Percentiles rank a stretch among this genome's conserved stretches.
These are phyloP conservation scores for Rehmannia glutinosa DNA, from an alignment of 257 asterid genomes.

Conservation along the genomic window DNA sequence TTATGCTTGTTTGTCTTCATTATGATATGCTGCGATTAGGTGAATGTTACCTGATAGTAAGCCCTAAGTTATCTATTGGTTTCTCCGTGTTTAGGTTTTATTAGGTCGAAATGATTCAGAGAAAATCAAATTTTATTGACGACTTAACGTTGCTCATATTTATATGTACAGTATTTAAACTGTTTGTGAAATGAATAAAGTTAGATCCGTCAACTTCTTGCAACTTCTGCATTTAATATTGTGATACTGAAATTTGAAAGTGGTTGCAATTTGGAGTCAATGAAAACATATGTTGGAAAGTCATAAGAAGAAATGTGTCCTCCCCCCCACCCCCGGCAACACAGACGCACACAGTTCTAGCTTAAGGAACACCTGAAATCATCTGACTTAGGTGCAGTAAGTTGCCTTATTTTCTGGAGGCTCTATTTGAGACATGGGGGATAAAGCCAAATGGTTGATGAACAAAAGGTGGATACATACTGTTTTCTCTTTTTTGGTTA, in stretches of 20 bases:
- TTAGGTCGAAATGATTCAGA: neutral
- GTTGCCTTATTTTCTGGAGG: neutral
- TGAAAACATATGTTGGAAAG: neutral
- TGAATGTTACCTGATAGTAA: neutral
- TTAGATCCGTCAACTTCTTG: constrained; percentile 11
- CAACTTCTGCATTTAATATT: neutral
- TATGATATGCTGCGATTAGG: neutral
- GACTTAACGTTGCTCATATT: too few relatives aligned
- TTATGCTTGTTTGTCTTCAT: neutral
- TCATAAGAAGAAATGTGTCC: too few relatives aligned
- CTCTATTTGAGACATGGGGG: too few relatives aligned
- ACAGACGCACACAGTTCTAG: too few relatives aligned
- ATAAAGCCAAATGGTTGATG: too few relatives aligned
- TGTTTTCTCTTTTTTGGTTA: too few relatives aligned
- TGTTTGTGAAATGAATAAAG: neutral
- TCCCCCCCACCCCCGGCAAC: too few relatives aligned
- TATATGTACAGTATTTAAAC: neutral
- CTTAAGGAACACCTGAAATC: too few relatives aligned
- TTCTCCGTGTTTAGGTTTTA: neutral
- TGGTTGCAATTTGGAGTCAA: neutral
- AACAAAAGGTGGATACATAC: too few relatives aligned
- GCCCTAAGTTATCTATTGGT: neutral
- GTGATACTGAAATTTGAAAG: neutral
- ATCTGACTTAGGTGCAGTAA: neutral
- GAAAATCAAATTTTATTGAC: neutral